phyloP scores from a whole-genome alignment of 1,284 basidiomycete species.

The Tilletia indica region DNA sequence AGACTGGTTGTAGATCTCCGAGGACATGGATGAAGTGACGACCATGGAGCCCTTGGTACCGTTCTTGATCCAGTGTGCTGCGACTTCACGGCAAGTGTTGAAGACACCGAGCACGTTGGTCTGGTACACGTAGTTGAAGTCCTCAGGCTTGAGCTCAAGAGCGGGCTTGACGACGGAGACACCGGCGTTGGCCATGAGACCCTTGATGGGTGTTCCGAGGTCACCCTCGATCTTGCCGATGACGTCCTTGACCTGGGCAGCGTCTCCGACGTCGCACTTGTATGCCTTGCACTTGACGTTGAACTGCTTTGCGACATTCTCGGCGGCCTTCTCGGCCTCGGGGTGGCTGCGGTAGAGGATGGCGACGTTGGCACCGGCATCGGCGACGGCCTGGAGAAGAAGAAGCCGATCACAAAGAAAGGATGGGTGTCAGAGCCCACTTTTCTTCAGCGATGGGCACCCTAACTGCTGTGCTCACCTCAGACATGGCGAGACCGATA shows the following conservation, averaged over 20 bases:
- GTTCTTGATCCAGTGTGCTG: constrained; percentile 54
- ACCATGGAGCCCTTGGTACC: constrained; percentile 55
- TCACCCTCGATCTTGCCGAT: constrained; percentile 48
- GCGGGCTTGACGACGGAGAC: constrained; percentile 55
- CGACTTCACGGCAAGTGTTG: constrained; percentile 53
- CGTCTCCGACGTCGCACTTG: constrained; percentile 55
- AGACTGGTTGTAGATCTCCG: constrained; percentile 55
- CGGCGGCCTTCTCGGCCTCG: constrained; percentile 52
- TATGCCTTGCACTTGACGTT: constrained; percentile 54
- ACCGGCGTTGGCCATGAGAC: constrained; percentile 53
- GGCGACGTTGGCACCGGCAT: constrained; percentile 54
- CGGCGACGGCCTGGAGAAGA: constrained; percentile 41
- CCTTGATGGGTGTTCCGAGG: constrained; percentile 47
- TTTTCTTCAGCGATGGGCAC: too few relatives aligned
- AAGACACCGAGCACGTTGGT: constrained; percentile 56
- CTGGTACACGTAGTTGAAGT: constrained; percentile 55
- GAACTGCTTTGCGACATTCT: constrained; percentile 49
- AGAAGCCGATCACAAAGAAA: background rate
- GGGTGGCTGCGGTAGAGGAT: constrained; percentile 55
- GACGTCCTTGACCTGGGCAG: constrained; percentile 48
- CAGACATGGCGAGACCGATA: constrained; percentile 51
- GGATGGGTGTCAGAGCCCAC: background rate
- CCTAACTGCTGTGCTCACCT: constrained; percentile 12
- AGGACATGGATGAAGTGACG: constrained; percentile 54
- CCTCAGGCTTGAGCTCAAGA: constrained; percentile 52